Evolutionary conservation across 2,329 filamentous ascomycete genomes (phyloP), one percentile per base, ranked within the genome.

Genomic region (Plectosphaerella cucumerina): DNA sequence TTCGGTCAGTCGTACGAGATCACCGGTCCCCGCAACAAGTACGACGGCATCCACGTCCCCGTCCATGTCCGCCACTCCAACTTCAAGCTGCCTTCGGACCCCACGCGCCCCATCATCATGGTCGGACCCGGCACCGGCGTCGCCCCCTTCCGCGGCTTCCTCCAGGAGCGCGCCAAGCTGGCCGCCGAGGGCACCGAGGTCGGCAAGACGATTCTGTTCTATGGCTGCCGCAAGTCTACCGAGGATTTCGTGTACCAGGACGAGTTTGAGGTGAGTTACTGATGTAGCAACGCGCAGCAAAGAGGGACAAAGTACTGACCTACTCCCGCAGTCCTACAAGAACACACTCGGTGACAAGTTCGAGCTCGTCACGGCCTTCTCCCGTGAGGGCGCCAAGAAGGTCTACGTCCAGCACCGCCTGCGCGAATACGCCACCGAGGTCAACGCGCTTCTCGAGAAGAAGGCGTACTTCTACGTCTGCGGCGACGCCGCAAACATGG

Each of bases 381-480:
- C 94, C n/a, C 85, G 94, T 58, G 90, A 97, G 53, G 78, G 82
- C 1, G 69, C 85, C 42, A 81, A 94, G 70, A 99, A 99, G 74
- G 89, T 99, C 35, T 99, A 99, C 65, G 94, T 99, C 20, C 94
- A 99, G 73, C 91, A 99, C 71, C 82, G 89, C 55, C 80, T 99
- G 54, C 87, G 89, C 72, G 90, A 97, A 70, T 80, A 85, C 47
- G 85, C 89, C 53, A 81, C 89, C 62, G 84, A 96, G 62, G 80
- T 99, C 72, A 93, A 96, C 71, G 85, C 93, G 58, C 82, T 99
- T 1, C 78, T 99, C 10, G 78, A 87, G 59, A 78, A 91, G 70
- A 89, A 92, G 68, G 94, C 90, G 5, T 97, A 94, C 72, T 92
- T 99, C 69, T 99, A 99, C 69, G 93, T 99, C 52, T 99, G 95